Conservation (phyloP, 1,139 yeast species). For the Yamadazyma buinensis region DNA sequence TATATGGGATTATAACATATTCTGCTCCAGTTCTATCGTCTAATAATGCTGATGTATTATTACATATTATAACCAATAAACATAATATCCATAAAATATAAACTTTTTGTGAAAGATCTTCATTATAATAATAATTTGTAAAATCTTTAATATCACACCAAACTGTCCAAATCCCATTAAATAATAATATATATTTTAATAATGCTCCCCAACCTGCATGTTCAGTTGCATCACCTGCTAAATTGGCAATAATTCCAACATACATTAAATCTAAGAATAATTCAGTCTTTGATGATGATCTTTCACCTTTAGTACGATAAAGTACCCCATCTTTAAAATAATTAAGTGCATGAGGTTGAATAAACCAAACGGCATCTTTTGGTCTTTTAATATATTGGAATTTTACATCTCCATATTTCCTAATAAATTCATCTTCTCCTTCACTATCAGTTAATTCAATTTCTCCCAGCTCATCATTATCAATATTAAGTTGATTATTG, state of each 20-base stretch:
- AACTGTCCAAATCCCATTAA: constrained; percentile 58
- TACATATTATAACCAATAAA: constrained; percentile 50
- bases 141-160: constrained; percentile 66
- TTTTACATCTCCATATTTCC: constrained; percentile 48
- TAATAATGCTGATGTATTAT: constrained; percentile 41
- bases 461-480: constrained; percentile 6
- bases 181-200: constrained; percentile 47
- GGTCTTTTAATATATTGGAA: constrained; percentile 49
- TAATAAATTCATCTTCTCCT: constrained; percentile 45
- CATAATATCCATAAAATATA: constrained; percentile 54
- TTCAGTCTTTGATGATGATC: constrained; percentile 51
- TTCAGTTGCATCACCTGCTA: constrained; percentile 54
- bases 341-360: constrained; percentile 57
- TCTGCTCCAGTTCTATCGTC: constrained; percentile 37
- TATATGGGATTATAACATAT: constrained; percentile 43
- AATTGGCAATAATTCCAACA: constrained; percentile 61
- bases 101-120: constrained; percentile 54
- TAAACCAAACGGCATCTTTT: constrained; percentile 40
- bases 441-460: constrained; percentile 28
- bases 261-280: constrained; percentile 61
- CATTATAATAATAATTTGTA: constrained; percentile 61
- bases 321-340: constrained; percentile 57
- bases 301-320: constrained; percentile 54
- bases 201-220: constrained; percentile 47
- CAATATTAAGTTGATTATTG: not conserved